Percentiles rank a stretch among this genome's conserved stretches.
Conservation (phyloP, 495 filamentous ascomycete species). For the Thozetella sp. region DNA sequence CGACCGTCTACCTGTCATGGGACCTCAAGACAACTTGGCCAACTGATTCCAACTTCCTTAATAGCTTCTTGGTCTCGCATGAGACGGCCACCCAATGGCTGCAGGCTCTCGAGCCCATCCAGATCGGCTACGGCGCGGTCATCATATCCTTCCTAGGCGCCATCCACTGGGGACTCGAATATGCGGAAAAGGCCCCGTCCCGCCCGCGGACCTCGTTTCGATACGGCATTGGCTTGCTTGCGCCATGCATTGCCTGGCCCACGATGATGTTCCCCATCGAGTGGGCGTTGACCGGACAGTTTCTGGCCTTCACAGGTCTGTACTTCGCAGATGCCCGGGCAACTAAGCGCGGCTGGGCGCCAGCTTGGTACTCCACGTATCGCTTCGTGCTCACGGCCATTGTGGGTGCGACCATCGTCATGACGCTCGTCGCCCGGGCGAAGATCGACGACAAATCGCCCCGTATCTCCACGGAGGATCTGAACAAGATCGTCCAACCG, state of each 20-base stretch:
- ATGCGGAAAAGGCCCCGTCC: conserved; percentile 42
- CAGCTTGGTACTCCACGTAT: conserved; percentile 90
- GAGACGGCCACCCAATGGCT: conserved; percentile 75
- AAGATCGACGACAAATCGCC: conserved; percentile 66
- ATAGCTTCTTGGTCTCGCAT: conserved; percentile 59
- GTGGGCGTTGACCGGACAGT: conserved; percentile 88
- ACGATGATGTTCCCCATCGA: conserved; percentile 85
- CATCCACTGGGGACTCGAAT: conserved; percentile 90
- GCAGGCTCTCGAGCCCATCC: conserved; percentile 83
- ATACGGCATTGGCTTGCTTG: conserved; percentile 81
- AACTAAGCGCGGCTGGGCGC: conserved; percentile 77
- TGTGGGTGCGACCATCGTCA: conserved; percentile 84
- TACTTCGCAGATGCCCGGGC: conserved; percentile 88
- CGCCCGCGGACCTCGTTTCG: conserved; percentile 49
- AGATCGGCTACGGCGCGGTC: conserved; percentile 91
- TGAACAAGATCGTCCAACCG: conserved; percentile 61
- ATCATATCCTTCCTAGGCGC: conserved; percentile 96
- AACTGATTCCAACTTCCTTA: conserved; percentile 58
- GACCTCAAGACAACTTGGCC: conserved; percentile 69
- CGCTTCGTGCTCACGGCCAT: conserved; percentile 95
- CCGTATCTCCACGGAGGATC: conserved; percentile 57
- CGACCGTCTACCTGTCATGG: conserved; percentile 86
- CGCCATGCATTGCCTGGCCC: conserved; percentile 90
- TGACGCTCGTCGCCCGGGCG: conserved; percentile 83
- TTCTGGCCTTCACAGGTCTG: conserved; percentile 82